Base-by-base conservation (phyloP, 257 asterid genomes). In the Solanum okadae region DNA sequence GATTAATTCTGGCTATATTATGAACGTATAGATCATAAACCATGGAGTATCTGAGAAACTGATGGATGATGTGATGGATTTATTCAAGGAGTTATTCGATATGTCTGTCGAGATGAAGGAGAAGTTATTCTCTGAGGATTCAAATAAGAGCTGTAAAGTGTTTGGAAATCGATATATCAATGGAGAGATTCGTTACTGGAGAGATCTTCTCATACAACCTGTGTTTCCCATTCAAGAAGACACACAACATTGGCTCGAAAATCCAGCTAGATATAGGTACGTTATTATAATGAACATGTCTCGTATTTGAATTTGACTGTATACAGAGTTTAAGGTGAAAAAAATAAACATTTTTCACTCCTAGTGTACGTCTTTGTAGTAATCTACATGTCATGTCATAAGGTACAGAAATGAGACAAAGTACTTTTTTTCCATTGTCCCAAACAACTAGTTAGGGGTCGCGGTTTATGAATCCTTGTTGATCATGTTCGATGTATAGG, bases 191-290 rank as follows among this genome's bases (percentile, higher is more conserved):
- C 95, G 93, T 70, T 92, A 88, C 38, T 93, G 98, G 98, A 93
- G 94, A 89, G 96, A 95, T 37, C 92, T 92, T 78, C 87, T 94
- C 75, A 92, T 94, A 8, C 98, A 95, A 88, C 92, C 88, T 27
- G 93, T 95, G 59, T 90, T 94, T 71, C 98, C 98, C 3, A 22
- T 94, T 0, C 87, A 94, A 67, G 92, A 95, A 1, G 87, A 91
- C 35, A 52, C 90, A 20, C 88, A 81, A 20, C 86, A 85, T 12
- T 95, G 96, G 97, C 98, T 98, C 7, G 87, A 90, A 42, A 89
- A 88, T 10, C 98, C 98, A 13, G 38, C 88, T 86, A 85, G 92
- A 88, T 95, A 95, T 73, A 86, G 93, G 95, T 93, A 71, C 67
- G 56, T 46, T 46, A 18, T 35, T 44, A 27, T 16, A 4, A 61